These are phyloP conservation scores for Elsinoe australis DNA, from an alignment of 2,329 filamentous ascomycete species.

Conservation along the genomic window DNA sequence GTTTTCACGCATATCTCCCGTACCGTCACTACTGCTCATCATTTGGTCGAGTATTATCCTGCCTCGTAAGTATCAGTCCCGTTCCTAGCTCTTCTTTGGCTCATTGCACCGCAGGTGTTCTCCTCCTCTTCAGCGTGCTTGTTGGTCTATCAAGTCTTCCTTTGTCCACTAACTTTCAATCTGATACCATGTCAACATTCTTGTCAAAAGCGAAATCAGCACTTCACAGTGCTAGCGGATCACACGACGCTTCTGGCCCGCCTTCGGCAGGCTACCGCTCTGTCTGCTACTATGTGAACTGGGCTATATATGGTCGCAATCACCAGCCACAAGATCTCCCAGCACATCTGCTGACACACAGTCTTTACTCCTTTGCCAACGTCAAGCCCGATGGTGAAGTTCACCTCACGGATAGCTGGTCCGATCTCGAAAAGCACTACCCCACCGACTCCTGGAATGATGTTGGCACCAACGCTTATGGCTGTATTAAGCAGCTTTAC, in stretches of 20 bases:
- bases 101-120: too few species aligned
- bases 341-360: constrained; percentile 71
- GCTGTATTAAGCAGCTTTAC: constrained; percentile 69
- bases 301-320: constrained; percentile 79
- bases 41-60: too few species aligned
- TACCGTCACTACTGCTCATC: too few species aligned
- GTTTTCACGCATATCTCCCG: neutral
- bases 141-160: too few species aligned
- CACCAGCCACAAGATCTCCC: constrained; percentile 81
- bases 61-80: too few species aligned
- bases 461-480: constrained; percentile 64
- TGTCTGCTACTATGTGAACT: constrained; percentile 69
- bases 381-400: constrained; percentile 76
- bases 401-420: constrained; percentile 59
- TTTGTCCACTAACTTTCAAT: too few species aligned
- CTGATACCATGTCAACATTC: too few species aligned
- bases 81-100: too few species aligned
- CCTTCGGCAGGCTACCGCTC: constrained; percentile 44
- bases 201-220: neutral
- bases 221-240: neutral
- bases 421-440: constrained; percentile 64
- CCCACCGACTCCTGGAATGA: constrained; percentile 58
- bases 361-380: constrained; percentile 89
- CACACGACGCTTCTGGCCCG: neutral
- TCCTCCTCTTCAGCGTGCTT: too few species aligned